phyloP scores from a whole-genome alignment of 345 rosid genomes.

The Microthlaspi erraticum region DNA sequence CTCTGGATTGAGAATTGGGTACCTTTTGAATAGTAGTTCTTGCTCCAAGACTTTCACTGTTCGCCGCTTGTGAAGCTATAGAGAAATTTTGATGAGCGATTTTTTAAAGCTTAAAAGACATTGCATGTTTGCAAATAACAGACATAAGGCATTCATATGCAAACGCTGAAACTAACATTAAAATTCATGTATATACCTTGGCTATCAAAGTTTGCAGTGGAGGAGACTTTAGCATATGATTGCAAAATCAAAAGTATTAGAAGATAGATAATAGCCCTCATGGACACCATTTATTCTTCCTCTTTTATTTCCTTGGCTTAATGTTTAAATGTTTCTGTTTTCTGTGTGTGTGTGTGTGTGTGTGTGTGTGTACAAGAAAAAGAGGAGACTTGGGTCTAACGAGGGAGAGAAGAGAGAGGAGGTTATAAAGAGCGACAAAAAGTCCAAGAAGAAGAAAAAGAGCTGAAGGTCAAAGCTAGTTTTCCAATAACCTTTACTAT shows the following conservation, averaged over 20 bases:
- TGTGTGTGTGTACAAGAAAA: not conserved
- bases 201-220: conserved; percentile 33
- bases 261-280: conserved; percentile 27
- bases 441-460: conserved; percentile 44
- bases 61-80: conserved; percentile 13
- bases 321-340: not conserved
- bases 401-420: conserved; percentile 28
- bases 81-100: not conserved
- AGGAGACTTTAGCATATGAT: conserved; percentile 29
- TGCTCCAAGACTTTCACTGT: conserved; percentile 12
- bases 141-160: not conserved
- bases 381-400: not conserved
- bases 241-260: conserved; percentile 35
- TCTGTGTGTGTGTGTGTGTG: not conserved
- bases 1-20: not conserved
- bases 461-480: conserved; percentile 47
- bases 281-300: conserved; percentile 35
- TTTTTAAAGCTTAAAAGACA: not conserved
- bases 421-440: conserved; percentile 35
- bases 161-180: conserved; percentile 1
- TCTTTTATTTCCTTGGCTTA: conserved; percentile 3
- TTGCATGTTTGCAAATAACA: not conserved
- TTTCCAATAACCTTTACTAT: conserved; percentile 29
- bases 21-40: conserved; percentile 27
- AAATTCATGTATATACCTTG: conserved; percentile 1